Percentiles rank a stretch among this genome's conserved stretches.
These are phyloP conservation scores for Alternaria tenuissima DNA, from an alignment of 2,329 filamentous ascomycete genomes.

Conservation along the genomic window DNA sequence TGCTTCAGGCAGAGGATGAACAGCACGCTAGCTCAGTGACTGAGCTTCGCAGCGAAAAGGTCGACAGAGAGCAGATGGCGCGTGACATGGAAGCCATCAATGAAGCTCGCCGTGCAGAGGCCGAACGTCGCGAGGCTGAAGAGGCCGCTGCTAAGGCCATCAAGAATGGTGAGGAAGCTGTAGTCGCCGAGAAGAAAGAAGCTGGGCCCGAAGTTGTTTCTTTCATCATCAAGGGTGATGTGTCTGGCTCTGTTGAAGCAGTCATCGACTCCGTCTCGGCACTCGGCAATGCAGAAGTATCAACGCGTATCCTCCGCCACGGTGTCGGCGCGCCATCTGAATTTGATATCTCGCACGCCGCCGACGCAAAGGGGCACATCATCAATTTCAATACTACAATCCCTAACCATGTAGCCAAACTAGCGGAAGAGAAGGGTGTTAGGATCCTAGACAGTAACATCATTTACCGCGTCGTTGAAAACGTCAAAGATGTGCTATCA, in stretches of 20 bases:
- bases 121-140: conserved; percentile 69
- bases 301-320: conserved; percentile 77
- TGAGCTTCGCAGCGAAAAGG: conserved; percentile 75
- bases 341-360: conserved; percentile 88
- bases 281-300: conserved; percentile 85
- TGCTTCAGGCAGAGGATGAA: conserved; percentile 83
- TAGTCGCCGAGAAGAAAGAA: conserved; percentile 52
- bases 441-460: conserved; percentile 84
- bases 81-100: conserved; percentile 81
- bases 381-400: conserved; percentile 85
- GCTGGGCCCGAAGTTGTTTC: conserved; percentile 68
- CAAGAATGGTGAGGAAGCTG: conserved; percentile 28
- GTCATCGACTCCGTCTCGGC: conserved; percentile 78
- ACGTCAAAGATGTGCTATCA: conserved; percentile 72
- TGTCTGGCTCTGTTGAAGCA: conserved; percentile 92
- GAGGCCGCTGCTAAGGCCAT: conserved; percentile 54
- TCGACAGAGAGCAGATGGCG: conserved; percentile 71
- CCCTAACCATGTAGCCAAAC: conserved; percentile 70
- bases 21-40: conserved; percentile 79
- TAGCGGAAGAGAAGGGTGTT: conserved; percentile 77
- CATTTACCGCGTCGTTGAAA: conserved; percentile 82
- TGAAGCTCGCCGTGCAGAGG: conserved; percentile 64
- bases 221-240: conserved; percentile 91
- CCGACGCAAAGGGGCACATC: conserved; percentile 76
- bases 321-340: conserved; percentile 81